These are phyloP conservation scores for Exophiala mesophila DNA, from an alignment of 2,329 filamentous ascomycete species.

Conservation along the genomic window DNA sequence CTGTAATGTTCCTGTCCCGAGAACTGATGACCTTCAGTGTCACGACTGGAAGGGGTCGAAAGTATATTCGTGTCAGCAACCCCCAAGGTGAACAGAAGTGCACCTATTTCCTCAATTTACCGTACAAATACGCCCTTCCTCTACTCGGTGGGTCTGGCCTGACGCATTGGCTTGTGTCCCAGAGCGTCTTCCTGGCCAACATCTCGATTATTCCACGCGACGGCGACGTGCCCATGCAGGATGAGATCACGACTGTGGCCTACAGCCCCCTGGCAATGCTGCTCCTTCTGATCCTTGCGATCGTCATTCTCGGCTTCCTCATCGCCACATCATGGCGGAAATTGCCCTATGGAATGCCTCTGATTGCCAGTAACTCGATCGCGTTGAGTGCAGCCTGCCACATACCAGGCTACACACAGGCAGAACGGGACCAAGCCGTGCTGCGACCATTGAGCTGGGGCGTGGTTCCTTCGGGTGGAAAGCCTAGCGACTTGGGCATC, in stretches of 20 bases:
- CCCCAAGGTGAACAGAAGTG: conserved; percentile 35
- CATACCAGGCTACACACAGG: conserved; percentile 17
- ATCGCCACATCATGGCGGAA: conserved; percentile 20
- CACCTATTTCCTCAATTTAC: conserved; percentile 42
- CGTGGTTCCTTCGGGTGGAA: conserved; percentile 10
- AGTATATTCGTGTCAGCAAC: conserved; percentile 35
- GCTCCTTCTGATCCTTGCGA: conserved; percentile 16
- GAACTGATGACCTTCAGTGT: conserved; percentile 44
- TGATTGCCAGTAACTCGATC: conserved; percentile 31
- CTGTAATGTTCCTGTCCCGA: conserved; percentile 41
- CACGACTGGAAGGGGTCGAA: conserved; percentile 25
- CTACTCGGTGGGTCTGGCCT: conserved; percentile 33
- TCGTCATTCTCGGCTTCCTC: conserved; percentile 19
- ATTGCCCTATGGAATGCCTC: conserved; percentile 28
- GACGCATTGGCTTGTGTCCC: conserved; percentile 49
- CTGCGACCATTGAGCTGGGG: conserved; percentile 28
- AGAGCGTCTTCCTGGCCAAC: conserved; percentile 42
- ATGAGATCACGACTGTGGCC: conserved; percentile 25
- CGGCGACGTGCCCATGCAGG: conserved; percentile 17
- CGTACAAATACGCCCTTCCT: conserved; percentile 42
- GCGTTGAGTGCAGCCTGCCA: conserved; percentile 35
- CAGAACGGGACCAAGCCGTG: conserved; percentile 20
- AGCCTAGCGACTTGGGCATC: conserved; percentile 15
- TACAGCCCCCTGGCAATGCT: conserved; percentile 27
- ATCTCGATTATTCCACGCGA: conserved; percentile 27